phyloP scores from a whole-genome alignment of 2,329 filamentous ascomycete species.

The Talaromyces sp. region DNA sequence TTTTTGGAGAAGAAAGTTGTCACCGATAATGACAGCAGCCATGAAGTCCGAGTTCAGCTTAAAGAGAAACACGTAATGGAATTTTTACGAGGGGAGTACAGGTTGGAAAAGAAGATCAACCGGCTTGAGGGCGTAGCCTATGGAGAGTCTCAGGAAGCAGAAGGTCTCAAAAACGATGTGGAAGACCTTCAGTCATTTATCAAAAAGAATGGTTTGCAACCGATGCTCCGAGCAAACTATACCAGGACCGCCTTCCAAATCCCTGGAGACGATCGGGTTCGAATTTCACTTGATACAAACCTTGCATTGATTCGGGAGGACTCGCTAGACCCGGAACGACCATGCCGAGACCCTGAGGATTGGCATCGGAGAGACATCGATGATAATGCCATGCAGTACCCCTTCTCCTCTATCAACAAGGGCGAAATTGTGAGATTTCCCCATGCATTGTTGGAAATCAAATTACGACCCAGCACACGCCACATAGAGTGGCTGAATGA shows the following conservation, averaged over 20 bases:
- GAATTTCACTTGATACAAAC: conserved; percentile 89
- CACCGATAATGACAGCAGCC: conserved; percentile 68
- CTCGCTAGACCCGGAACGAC: conserved; percentile 72
- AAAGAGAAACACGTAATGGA: conserved; percentile 92
- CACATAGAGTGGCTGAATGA: conserved; percentile 84
- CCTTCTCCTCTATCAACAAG: conserved; percentile 81
- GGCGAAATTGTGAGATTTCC: conserved; percentile 90
- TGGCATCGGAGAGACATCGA: conserved; percentile 96
- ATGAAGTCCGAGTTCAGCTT: conserved; percentile 75
- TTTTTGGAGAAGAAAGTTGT: conserved; percentile 86
- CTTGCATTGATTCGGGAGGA: conserved; percentile 78
- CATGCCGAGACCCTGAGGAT: conserved; percentile 78
- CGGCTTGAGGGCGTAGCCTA: conserved; percentile 78
- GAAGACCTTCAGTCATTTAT: conserved; percentile 76
- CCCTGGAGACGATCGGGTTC: conserved; percentile 81
- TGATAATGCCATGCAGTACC: conserved; percentile 73
- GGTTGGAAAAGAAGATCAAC: conserved; percentile 82
- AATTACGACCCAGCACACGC: conserved; percentile 62
- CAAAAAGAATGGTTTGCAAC: conserved; percentile 70
- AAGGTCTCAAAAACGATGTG: conserved; percentile 67
- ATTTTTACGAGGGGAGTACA: conserved; percentile 82
- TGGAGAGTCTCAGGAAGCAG: conserved; percentile 60
- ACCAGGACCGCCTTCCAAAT: conserved; percentile 95
- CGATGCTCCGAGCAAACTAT: conserved; percentile 87
- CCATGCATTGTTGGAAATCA: conserved; percentile 87